Percentiles rank a stretch among this genome's conserved stretches.
Conservation (phyloP, 768 basidiomycete genomes). For the Lanmaoa pseudosensibilis region DNA sequence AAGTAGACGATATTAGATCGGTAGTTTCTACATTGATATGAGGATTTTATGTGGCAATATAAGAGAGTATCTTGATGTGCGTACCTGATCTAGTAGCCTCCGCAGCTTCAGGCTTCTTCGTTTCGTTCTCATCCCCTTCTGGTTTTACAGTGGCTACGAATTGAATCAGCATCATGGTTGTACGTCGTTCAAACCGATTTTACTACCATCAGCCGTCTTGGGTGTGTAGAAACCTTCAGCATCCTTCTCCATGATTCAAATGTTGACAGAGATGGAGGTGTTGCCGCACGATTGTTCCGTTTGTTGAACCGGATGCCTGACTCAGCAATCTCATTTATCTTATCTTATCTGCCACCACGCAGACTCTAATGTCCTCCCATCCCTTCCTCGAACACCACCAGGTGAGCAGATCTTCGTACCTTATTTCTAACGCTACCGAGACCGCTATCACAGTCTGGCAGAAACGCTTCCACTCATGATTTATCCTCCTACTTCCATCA, state of each 20-base stretch:
- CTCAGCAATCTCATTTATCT: conserved; percentile 24
- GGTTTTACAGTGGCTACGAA: conserved; percentile 18
- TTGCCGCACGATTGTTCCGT: not conserved
- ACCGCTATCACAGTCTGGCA: not conserved
- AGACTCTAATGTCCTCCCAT: not conserved
- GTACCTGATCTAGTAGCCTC: conserved; percentile 24
- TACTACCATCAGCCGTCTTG: conserved; percentile 42
- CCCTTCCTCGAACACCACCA: not conserved
- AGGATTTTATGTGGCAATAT: not conserved
- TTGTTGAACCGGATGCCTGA: conserved; percentile 12
- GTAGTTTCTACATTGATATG: conserved; percentile 32
- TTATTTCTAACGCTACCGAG: not conserved
- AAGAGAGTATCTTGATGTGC: conserved; percentile 2
- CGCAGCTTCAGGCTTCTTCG: conserved; percentile 19
- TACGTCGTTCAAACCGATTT: not conserved
- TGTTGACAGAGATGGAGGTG: conserved; percentile 8
- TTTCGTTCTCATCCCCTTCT: conserved; percentile 31
- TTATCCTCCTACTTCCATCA: not conserved
- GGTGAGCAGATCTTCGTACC: conserved; percentile 1
- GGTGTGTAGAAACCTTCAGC: conserved; percentile 78
- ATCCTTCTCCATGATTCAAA: conserved; percentile 61
- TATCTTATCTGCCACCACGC: conserved; percentile 13
- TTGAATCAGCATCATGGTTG: conserved; percentile 8
- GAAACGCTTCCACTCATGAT: conserved; percentile 6
- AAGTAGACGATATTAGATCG: conserved; percentile 76